phyloP scores from a whole-genome alignment of 345 rosid genomes.

The Gossypium rotundifolium region DNA sequence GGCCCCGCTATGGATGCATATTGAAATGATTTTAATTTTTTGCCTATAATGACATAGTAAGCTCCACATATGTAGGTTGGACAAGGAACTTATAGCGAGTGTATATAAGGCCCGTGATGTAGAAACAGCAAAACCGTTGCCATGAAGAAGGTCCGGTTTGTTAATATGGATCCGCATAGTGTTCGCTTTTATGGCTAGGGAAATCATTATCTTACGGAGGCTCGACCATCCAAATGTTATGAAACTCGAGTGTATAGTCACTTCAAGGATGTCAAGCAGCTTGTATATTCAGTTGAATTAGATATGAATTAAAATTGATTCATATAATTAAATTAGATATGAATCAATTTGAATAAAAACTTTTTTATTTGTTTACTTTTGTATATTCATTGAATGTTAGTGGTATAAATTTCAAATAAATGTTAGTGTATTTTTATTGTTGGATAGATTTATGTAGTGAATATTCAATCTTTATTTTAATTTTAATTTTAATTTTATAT shows the following conservation, averaged over 20 bases:
- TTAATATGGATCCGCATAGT: constrained; percentile 86
- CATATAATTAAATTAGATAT: no score
- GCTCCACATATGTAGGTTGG: constrained; percentile 55
- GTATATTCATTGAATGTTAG: no score
- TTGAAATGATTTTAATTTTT: not conserved
- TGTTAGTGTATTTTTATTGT: no score
- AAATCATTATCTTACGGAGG: constrained; percentile 65
- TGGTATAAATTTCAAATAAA: no score
- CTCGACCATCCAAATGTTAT: constrained; percentile 86
- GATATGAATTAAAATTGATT: no score
- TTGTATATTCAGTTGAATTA: no score
- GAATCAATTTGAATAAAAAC: no score
- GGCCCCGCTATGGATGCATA: no score
- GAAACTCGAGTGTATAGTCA: constrained; percentile 79
- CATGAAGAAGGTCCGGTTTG: constrained; percentile 91
- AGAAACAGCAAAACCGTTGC: constrained; percentile 67
- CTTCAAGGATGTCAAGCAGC: constrained; percentile 76
- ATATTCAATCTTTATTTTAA: no score
- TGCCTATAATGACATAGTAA: not conserved
- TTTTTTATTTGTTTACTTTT: no score
- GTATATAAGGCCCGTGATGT: constrained; percentile 79
- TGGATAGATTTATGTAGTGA: no score
- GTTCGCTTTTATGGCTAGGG: constrained; percentile 97
- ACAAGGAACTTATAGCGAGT: constrained; percentile 88
- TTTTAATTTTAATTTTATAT: no score